These are phyloP conservation scores for Meyerozyma carpophila DNA, from an alignment of 1,139 yeast genomes.

Conservation along the genomic window DNA sequence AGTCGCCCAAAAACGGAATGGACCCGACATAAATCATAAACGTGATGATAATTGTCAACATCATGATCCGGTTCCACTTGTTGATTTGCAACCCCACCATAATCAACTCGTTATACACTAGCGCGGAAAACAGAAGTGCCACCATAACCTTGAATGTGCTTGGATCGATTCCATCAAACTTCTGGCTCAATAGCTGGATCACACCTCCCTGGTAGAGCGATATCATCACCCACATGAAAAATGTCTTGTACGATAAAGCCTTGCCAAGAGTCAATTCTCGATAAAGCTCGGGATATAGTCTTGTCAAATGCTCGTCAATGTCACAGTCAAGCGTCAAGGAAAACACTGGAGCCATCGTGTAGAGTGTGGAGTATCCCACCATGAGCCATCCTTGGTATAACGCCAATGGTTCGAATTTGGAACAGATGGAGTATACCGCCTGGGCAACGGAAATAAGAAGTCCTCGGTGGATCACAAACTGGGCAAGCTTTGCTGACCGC, in stretches of 20 bases:
- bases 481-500: conserved; percentile 90
- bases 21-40: conserved; percentile 62
- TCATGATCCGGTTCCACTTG: conserved; percentile 83
- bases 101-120: conserved; percentile 77
- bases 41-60: conserved; percentile 67
- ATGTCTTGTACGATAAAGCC: conserved; percentile 80
- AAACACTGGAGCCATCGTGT: conserved; percentile 98
- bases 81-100: conserved; percentile 93
- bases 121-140: conserved; percentile 73
- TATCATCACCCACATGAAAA: conserved; percentile 85
- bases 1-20: conserved; percentile 78
- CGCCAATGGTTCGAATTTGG: conserved; percentile 89
- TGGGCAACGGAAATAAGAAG: conserved; percentile 93
- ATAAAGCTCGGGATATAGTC: conserved; percentile 89
- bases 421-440: conserved; percentile 83
- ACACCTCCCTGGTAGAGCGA: conserved; percentile 83
- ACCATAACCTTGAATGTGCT: conserved; percentile 70
- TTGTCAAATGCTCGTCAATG: conserved; percentile 84
- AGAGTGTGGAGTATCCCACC: conserved; percentile 97
- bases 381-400: conserved; percentile 92
- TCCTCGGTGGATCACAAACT: conserved; percentile 95
- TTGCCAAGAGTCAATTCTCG: conserved; percentile 86
- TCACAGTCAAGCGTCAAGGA: conserved; percentile 88
- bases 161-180: conserved; percentile 58
- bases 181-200: conserved; percentile 77